A percentile compares a stretch with the other conserved stretches of the same genome.
These are phyloP conservation scores for Chytriomyces confervae DNA, from an alignment of 192 early-diverging fungal species.

Conservation along the genomic window DNA sequence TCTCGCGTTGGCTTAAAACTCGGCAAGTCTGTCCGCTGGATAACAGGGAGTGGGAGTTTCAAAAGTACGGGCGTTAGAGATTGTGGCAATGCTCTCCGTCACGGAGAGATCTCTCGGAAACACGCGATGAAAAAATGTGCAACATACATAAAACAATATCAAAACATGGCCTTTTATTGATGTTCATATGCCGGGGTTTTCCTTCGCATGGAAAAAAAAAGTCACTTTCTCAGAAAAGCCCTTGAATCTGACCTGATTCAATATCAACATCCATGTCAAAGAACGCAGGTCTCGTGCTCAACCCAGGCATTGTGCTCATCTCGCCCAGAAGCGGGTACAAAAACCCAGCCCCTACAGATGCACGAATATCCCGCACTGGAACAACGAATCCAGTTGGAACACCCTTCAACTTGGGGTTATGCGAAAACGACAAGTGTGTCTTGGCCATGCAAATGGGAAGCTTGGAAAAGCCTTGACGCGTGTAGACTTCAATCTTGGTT, in stretches of 20 bases:
- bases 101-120: not conserved
- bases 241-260: slow-evolving; percentile 77
- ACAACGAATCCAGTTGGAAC: slow-evolving; percentile 90
- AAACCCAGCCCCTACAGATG: slow-evolving; percentile 97
- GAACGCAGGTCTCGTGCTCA: slow-evolving; percentile 94
- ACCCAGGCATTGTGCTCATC: slow-evolving; percentile 98
- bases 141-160: not conserved
- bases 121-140: not conserved
- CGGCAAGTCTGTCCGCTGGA: slow-evolving; percentile 96
- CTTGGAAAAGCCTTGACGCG: slow-evolving; percentile 80
- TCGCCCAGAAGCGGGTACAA: slow-evolving; percentile 93
- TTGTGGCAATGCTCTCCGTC: not conserved
- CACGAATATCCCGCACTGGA: slow-evolving; percentile 93
- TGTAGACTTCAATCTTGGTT: slow-evolving; percentile 88
- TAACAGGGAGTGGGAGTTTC: slow-evolving; percentile 98
- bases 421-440: slow-evolving; percentile 93
- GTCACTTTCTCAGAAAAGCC: slow-evolving; percentile 75
- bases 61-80: slow-evolving; percentile 63
- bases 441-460: slow-evolving; percentile 99
- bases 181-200: not conserved
- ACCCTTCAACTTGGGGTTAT: slow-evolving; percentile 89
- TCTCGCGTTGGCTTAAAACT: slow-evolving; percentile 96
- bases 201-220: too few species aligned
- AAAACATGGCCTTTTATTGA: not conserved
- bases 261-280: slow-evolving; percentile 93